Percentiles rank a stretch among this genome's conserved stretches.
These are phyloP conservation scores for Neospermospora avenae DNA, from an alignment of 2,329 filamentous ascomycete species.

Conservation along the genomic window DNA sequence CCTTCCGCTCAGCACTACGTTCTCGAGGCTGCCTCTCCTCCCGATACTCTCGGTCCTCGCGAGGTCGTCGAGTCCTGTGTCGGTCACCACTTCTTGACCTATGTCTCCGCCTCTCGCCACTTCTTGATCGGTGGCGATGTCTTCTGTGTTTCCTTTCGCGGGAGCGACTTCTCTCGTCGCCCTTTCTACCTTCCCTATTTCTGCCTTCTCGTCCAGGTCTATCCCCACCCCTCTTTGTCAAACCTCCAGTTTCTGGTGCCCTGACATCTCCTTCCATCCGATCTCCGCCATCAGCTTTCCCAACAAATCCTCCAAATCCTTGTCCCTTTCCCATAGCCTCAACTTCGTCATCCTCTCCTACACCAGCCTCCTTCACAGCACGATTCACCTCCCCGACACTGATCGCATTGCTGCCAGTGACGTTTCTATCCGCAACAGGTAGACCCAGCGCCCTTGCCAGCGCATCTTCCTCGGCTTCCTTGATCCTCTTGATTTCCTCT, in stretches of 20 bases:
- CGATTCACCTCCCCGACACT: constrained; percentile 59
- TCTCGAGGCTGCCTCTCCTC: constrained; percentile 28
- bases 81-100: constrained; percentile 24
- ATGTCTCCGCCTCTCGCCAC: constrained; percentile 26
- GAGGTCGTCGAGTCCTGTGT: constrained; percentile 18
- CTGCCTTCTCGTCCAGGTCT: constrained; percentile 5
- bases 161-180: constrained; percentile 34
- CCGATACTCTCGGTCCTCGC: constrained; percentile 26
- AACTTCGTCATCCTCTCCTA: constrained; percentile 38
- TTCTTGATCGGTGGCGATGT: constrained; percentile 33
- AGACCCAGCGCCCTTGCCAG: constrained; percentile 80
- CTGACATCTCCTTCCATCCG: constrained; percentile 6
- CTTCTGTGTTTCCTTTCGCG: constrained; percentile 31
- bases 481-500: constrained; percentile 77
- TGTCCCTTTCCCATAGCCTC: constrained; percentile 30
- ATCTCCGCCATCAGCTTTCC: constrained; percentile 24
- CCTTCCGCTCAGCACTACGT: constrained; percentile 27
- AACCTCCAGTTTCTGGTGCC: constrained; percentile 22
- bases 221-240: constrained; percentile 13
- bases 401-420: constrained; percentile 65
- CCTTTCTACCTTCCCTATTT: constrained; percentile 15
- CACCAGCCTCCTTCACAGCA: constrained; percentile 46
- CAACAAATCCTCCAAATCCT: constrained; percentile 34
- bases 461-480: constrained; percentile 90
- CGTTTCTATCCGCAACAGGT: constrained; percentile 57